Evolutionary conservation across 2,329 filamentous ascomycete species (phyloP).

Genomic region (Botrytis pseudocinerea): DNA sequence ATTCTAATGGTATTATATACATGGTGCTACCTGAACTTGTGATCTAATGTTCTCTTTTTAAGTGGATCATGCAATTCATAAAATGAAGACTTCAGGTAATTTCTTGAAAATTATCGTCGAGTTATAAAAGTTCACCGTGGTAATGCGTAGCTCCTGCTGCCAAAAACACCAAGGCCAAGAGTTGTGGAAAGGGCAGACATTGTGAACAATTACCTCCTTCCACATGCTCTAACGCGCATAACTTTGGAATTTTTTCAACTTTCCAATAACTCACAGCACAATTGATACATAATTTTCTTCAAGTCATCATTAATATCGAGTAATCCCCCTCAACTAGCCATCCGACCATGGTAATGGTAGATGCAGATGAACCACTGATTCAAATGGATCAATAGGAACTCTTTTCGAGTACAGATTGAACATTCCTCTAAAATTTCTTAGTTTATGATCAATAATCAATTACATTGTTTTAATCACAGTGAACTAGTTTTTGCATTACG

Average conservation of each 20-base stretch:
- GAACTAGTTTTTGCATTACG: neutral
- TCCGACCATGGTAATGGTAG: neutral
- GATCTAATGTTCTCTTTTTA: neutral
- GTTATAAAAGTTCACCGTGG: neutral
- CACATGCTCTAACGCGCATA: neutral
- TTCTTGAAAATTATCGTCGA: neutral
- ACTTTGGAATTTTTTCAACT: neutral
- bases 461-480: neutral
- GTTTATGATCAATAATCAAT: neutral
- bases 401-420: neutral
- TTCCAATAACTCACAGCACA: neutral
- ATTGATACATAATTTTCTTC: fast-evolving
- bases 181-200: neutral
- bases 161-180: neutral
- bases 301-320: neutral
- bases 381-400: neutral
- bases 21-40: too few relatives aligned
- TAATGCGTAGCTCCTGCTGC: neutral
- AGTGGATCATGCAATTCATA: neutral
- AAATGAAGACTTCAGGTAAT: neutral
- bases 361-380: neutral
- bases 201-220: neutral
- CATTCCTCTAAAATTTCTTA: neutral
- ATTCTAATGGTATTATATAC: neutral
- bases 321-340: neutral